A percentile compares a stretch with the other conserved stretches of the same genome.
phyloP scores from a whole-genome alignment of 306 rosid species.

The Lathyrus tuberosus region DNA sequence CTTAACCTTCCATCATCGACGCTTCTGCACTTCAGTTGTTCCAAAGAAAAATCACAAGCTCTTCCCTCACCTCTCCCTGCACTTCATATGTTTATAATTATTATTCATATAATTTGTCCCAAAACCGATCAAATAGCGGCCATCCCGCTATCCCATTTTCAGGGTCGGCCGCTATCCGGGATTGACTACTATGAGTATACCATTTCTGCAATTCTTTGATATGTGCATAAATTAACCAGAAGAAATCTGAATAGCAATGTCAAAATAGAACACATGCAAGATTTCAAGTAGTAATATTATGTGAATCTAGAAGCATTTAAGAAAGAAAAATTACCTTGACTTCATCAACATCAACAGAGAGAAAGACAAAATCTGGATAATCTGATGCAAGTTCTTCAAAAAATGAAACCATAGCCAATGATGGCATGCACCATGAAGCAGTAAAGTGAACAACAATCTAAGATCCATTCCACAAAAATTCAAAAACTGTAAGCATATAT shows the following conservation, averaged over 20 bases:
- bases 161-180: no score
- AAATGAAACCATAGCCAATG: slow-evolving; percentile 79
- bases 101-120: no score
- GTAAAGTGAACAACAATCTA: slow-evolving; percentile 86
- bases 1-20: no score
- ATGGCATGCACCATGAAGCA: slow-evolving; percentile 98
- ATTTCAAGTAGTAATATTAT: not conserved
- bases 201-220: not conserved
- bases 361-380: slow-evolving; percentile 72
- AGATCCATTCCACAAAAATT: slow-evolving; percentile 38
- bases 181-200: not conserved
- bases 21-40: no score
- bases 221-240: not conserved
- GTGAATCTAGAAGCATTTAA: slow-evolving; percentile 29
- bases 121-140: no score
- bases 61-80: no score
- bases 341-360: slow-evolving; percentile 89
- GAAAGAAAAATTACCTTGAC: slow-evolving; percentile 62
- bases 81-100: no score
- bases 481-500: not conserved
- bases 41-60: no score
- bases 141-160: no score
- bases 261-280: not conserved
- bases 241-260: not conserved
- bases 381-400: slow-evolving; percentile 73